phyloP scores from a whole-genome alignment of 345 rosid genomes.

The Cardamine chenopodiifolia region DNA sequence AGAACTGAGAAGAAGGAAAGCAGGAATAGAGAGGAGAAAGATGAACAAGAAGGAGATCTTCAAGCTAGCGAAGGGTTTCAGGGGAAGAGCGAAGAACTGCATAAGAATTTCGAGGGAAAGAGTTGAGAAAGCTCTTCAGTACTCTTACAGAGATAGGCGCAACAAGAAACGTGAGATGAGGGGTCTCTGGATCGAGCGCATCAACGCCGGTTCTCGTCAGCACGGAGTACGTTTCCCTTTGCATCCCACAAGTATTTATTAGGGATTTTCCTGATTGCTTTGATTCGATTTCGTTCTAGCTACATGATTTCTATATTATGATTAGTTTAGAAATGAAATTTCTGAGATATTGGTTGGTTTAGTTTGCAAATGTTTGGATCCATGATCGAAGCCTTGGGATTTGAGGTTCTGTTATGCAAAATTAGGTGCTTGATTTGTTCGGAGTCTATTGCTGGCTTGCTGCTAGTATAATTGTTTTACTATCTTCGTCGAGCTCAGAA shows the following conservation, averaged over 20 bases:
- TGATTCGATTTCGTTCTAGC: neutral
- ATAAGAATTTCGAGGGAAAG: slow-evolving; percentile 89
- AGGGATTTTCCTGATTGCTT: slow-evolving; percentile 4
- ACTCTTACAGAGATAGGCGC: slow-evolving; percentile 91
- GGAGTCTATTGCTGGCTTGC: neutral
- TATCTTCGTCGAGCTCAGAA: neutral
- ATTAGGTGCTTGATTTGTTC: neutral
- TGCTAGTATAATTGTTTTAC: neutral
- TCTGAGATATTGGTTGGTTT: neutral
- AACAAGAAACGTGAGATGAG: slow-evolving; percentile 98
- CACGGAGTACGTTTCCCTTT: slow-evolving; percentile 62
- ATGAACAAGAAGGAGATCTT: slow-evolving; percentile 91
- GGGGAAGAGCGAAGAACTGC: slow-evolving; percentile 95
- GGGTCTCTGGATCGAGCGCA: slow-evolving; percentile 93
- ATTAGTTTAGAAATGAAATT: slow-evolving; percentile 3
- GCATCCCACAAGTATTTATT: neutral
- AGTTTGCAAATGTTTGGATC: neutral
- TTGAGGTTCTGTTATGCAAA: neutral
- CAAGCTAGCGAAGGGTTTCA: slow-evolving; percentile 88
- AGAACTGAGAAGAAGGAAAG: neutral
- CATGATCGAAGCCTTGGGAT: neutral
- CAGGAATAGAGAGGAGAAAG: slow-evolving; percentile 23
- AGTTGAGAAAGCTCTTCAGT: slow-evolving; percentile 95
- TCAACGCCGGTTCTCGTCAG: slow-evolving; percentile 86
- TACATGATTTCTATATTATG: neutral